Percentiles rank a stretch among this genome's conserved stretches.
These are phyloP conservation scores for Plasmopara halstedii DNA, from an alignment of 352 stramenopile species.

Conservation along the genomic window DNA sequence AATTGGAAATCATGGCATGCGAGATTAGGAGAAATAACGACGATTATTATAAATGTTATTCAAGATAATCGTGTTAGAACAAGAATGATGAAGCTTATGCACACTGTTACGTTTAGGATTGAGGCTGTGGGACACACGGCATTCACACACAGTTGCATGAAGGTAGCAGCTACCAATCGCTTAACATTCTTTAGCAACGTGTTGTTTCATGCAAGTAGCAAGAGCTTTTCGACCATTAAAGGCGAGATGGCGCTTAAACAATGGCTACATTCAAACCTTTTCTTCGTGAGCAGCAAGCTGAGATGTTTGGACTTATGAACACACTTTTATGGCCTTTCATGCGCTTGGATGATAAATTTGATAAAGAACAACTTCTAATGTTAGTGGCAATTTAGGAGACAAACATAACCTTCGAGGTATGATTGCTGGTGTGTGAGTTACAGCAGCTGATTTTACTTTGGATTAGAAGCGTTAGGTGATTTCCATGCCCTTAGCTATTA, in stretches of 20 bases:
- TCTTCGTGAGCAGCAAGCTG: constrained; percentile 44
- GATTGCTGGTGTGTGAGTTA: constrained; percentile 65
- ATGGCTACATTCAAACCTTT: constrained; percentile 65
- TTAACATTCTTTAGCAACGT: constrained; percentile 81
- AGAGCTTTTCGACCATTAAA: constrained; percentile 80
- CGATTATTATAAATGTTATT: too few species aligned
- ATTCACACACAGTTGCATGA: constrained; percentile 8
- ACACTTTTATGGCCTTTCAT: constrained; percentile 77
- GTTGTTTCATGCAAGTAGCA: constrained; percentile 66
- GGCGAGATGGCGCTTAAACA: constrained; percentile 70
- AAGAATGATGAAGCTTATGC: too few species aligned
- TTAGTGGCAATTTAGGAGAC: constrained; percentile 61
- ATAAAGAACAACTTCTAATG: constrained; percentile 7
- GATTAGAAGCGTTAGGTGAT: constrained; percentile 43
- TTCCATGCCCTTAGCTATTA: constrained; percentile 70
- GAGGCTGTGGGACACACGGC: background rate
- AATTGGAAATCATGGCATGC: too few species aligned
- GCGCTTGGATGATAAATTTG: constrained; percentile 64
- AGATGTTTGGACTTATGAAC: constrained; percentile 78
- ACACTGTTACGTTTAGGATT: too few species aligned
- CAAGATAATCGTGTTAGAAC: too few species aligned
- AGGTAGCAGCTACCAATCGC: constrained; percentile 36
- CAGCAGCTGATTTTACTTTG: constrained; percentile 44
- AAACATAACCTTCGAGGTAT: constrained; percentile 60
- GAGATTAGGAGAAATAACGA: too few species aligned